These are phyloP conservation scores for Penicillium sp. DNA, from an alignment of 2,329 filamentous ascomycete genomes.

Conservation along the genomic window DNA sequence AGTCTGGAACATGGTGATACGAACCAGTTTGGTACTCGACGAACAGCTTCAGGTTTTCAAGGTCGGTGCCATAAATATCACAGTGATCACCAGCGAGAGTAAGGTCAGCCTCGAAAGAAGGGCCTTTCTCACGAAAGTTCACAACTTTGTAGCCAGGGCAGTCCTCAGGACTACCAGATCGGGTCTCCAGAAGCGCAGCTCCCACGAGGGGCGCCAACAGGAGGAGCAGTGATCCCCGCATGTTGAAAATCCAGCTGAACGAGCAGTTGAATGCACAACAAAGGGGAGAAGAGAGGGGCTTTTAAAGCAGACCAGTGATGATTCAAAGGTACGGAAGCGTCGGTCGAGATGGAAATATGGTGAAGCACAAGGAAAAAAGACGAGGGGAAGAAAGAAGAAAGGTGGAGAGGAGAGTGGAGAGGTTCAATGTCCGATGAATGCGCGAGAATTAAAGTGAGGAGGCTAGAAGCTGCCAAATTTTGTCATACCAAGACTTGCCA, in stretches of 20 bases:
- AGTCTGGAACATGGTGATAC: conserved; percentile 13
- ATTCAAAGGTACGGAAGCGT: conserved; percentile 1
- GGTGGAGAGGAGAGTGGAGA: conserved; percentile 10
- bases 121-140: conserved; percentile 41
- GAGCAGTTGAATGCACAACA: conserved; percentile 14
- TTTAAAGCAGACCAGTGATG: background rate
- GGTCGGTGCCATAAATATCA: conserved; percentile 65
- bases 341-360: background rate
- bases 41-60: conserved; percentile 61
- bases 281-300: background rate
- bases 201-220: conserved; percentile 38
- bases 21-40: conserved; percentile 68
- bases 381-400: conserved; percentile 6
- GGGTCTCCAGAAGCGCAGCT: conserved; percentile 33
- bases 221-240: conserved; percentile 36
- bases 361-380: background rate
- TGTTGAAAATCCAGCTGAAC: conserved; percentile 24
- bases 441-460: conserved; percentile 5
- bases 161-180: conserved; percentile 15
- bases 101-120: conserved; percentile 71
- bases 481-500: conserved; percentile 8
- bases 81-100: conserved; percentile 70
- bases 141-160: conserved; percentile 49
- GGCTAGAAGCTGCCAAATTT: background rate
- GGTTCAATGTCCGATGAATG: conserved; percentile 22